A percentile compares a stretch with the other conserved stretches of the same genome.
These are phyloP conservation scores for Coprinopsis sp. DNA, from an alignment of 768 basidiomycete genomes.

Conservation along the genomic window DNA sequence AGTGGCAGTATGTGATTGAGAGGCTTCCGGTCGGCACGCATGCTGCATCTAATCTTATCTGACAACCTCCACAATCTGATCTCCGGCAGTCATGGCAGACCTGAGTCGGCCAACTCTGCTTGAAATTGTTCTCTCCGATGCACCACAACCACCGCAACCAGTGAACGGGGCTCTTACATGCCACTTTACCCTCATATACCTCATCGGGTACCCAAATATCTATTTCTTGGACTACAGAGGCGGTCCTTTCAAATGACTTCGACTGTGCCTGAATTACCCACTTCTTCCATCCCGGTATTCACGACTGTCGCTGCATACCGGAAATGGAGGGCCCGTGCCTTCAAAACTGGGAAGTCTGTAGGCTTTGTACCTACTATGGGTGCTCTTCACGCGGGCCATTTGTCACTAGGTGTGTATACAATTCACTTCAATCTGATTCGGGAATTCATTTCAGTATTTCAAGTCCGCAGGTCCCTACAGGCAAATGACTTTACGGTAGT, in stretches of 20 bases:
- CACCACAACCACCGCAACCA: no score
- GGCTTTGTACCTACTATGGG: slow-evolving; percentile 99
- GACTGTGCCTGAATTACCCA: slow-evolving; percentile 21
- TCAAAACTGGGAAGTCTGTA: slow-evolving; percentile 57
- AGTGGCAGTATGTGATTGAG: no score
- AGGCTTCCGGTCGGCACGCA: no score
- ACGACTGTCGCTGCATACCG: slow-evolving; percentile 58
- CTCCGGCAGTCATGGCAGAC: neutral
- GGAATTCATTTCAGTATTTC: neutral
- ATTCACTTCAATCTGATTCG: slow-evolving; percentile 1
- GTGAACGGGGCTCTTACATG: no score
- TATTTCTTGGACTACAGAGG: neutral
- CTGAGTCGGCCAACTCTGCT: neutral
- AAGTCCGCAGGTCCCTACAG: slow-evolving; percentile 72
- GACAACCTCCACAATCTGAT: slow-evolving; percentile 1
- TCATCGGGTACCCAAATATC: no score
- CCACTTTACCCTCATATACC: no score
- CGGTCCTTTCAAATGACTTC: neutral
- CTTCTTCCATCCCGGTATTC: slow-evolving; percentile 44
- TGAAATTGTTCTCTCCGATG: no score
- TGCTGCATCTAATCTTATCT: slow-evolving; percentile 5
- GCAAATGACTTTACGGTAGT: slow-evolving; percentile 85
- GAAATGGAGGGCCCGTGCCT: slow-evolving; percentile 68
- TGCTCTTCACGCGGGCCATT: slow-evolving; percentile 89
- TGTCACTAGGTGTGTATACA: slow-evolving; percentile 69